Evolutionary conservation across 1,139 yeast genomes (phyloP), one percentile per base, ranked within the genome.

Genomic region (Blastobotrys persicus): DNA sequence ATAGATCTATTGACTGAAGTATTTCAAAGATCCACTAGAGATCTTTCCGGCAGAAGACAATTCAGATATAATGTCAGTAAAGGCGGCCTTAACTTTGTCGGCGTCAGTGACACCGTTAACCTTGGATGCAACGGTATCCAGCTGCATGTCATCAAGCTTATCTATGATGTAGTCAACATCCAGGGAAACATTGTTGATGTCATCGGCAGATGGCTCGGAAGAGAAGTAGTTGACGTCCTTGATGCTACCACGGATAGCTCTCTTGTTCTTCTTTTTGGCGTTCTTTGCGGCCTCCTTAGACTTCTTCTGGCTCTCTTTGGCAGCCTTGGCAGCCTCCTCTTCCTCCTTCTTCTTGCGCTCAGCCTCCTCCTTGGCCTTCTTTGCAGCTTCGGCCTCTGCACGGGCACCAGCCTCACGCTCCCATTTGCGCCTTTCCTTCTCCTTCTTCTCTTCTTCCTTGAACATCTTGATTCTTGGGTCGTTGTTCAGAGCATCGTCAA

Each of bases 221-320:
- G 82, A 83, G 62, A 89, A 88, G 80, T 88, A 89, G 56, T 78
- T 88, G 62, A 77, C 81, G 38, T 88, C 97, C 77, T 91, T 89
- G 60, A 82, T 88, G 51, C 91, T 76, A 62, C 74, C 73, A 80
- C 98, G 88, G 59, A 92, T 73, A 50, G 87, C 74, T 79, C 97
- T 88, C 89, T 88, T 92, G 78, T 86, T 88, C 88, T 91, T 92
- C 95, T 87, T 92, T 80, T 87, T 88, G 44, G 98, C 96, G 60
- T 81, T 83, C 78, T 89, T 91, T 52, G 96, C 96, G 64, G 96
- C 96, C 77, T 92, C 98, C 78, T 91, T 94, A 57, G 91, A 83
- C 78, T 92, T 92, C 79, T 91, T 91, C 64, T 83, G 73, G 59
- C 73, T 75, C 72, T 87, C 88, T 44, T 78, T 75, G 48, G 73